Evolutionary conservation across 2,329 filamentous ascomycete genomes (phyloP).

Genomic region (Madurella fahalii): DNA sequence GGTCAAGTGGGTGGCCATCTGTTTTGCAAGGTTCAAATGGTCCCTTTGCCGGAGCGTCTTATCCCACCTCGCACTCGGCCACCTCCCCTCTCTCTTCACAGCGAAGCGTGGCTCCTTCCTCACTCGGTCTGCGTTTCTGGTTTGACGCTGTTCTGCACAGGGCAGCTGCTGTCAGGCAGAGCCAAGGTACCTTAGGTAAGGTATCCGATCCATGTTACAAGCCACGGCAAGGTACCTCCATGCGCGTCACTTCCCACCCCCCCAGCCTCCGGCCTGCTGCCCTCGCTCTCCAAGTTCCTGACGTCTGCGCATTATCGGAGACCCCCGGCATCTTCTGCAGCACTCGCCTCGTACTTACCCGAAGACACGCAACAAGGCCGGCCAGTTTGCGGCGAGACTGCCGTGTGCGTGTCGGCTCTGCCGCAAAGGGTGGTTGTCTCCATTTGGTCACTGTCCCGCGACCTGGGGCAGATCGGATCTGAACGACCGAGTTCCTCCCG

Average conservation of each 20-base stretch:
- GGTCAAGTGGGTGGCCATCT: conserved; percentile 1
- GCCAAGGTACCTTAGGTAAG: conserved; percentile 7
- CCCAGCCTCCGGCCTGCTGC: background rate
- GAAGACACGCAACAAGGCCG: background rate
- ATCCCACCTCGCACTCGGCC: conserved; percentile 5
- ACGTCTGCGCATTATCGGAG: conserved; percentile 7
- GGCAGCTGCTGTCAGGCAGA: conserved; percentile 3
- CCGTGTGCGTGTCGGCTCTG: conserved; percentile 1
- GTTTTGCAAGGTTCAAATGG: background rate
- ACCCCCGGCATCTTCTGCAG: conserved; percentile 7
- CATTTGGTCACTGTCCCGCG: conserved; percentile 3
- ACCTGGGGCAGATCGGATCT: conserved; percentile 17
- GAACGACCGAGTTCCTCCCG: conserved; percentile 18
- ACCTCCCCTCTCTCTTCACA: background rate
- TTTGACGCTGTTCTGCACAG: conserved; percentile 5
- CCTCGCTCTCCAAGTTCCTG: conserved; percentile 7
- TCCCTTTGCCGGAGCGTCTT: background rate
- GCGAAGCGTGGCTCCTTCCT: conserved; percentile 12
- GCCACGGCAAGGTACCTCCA: too few relatives aligned
- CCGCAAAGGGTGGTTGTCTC: conserved; percentile 4
- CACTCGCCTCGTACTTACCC: background rate
- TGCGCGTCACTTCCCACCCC: too few relatives aligned
- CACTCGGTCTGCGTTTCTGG: conserved; percentile 17
- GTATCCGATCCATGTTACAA: background rate
- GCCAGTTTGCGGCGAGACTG: conserved; percentile 8